These are phyloP conservation scores for Chalciporus sphaerocephalus DNA, from an alignment of 768 basidiomycete species.

Conservation along the genomic window DNA sequence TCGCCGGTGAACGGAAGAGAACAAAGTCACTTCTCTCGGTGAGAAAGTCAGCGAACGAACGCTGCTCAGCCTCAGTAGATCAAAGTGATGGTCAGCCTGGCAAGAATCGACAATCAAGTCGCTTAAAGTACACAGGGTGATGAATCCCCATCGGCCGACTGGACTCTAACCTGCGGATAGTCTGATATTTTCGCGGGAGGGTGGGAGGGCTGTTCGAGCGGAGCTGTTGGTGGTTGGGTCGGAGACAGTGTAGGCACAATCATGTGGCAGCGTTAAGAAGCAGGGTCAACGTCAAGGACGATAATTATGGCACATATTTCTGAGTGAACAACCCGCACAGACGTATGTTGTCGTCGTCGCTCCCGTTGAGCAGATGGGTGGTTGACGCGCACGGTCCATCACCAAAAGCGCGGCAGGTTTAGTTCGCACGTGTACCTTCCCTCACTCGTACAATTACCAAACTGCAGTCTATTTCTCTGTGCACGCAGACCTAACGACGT, in stretches of 20 bases:
- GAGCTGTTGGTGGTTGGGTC: conserved; percentile 33
- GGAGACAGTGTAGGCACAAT: conserved; percentile 23
- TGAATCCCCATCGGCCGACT: background rate
- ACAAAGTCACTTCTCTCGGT: too few species aligned
- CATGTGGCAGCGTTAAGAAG: conserved; percentile 22
- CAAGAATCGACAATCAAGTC: background rate
- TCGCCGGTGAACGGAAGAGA: background rate
- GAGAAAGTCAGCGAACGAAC: background rate
- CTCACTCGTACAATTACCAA: conserved; percentile 27
- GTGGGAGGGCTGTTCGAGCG: conserved; percentile 30
- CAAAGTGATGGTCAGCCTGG: background rate
- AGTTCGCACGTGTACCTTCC: conserved; percentile 32
- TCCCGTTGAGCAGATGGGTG: conserved; percentile 9
- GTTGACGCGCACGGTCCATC: conserved; percentile 25
- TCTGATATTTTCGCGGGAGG: background rate
- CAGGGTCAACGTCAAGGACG: conserved; percentile 10
- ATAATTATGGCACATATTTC: conserved; percentile 26
- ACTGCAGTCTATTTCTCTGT: conserved; percentile 16
- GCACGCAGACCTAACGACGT: conserved; percentile 7
- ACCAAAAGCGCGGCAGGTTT: conserved; percentile 27
- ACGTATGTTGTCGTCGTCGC: conserved; percentile 16
- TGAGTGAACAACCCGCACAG: background rate
- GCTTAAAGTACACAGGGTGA: background rate
- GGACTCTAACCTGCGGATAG: too few species aligned
- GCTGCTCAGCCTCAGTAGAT: too few species aligned